Conservation (phyloP, 306 rosid species). For the Trifolium dubium region DNA sequence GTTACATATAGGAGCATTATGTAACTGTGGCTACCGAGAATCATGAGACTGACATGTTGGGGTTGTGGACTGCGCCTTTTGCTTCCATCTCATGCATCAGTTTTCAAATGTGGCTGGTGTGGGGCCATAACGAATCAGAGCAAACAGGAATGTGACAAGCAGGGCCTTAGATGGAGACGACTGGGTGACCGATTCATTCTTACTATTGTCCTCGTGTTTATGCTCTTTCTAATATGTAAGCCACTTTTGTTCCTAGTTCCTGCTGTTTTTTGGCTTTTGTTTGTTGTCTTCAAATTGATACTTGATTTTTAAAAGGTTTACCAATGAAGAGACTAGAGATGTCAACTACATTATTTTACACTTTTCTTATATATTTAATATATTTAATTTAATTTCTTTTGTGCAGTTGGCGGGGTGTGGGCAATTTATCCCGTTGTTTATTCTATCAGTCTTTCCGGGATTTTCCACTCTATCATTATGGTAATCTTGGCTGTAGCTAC, state of each 20-base stretch:
- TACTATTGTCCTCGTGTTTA: conserved; percentile 65
- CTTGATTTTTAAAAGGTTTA: conserved; percentile 8
- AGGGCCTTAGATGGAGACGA: conserved; percentile 64
- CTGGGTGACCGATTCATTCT: conserved; percentile 78
- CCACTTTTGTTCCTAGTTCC: conserved; percentile 30
- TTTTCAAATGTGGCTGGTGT: conserved; percentile 98
- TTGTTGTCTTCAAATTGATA: conserved; percentile 11
- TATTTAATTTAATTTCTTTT: neutral
- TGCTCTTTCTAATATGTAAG: conserved; percentile 86
- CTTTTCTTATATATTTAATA: conserved; percentile 30
- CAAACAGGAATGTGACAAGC: conserved; percentile 50
- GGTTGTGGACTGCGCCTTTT: conserved; percentile 87
- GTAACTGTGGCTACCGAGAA: conserved; percentile 54
- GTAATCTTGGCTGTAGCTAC: conserved; percentile 67
- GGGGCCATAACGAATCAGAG: conserved; percentile 84
- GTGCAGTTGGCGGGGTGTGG: conserved; percentile 96
- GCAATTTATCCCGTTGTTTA: conserved; percentile 69
- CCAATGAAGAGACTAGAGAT: neutral
- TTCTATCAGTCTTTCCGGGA: conserved; percentile 63
- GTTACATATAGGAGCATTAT: conserved; percentile 65
- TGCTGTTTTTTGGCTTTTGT: conserved; percentile 19
- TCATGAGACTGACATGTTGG: conserved; percentile 77
- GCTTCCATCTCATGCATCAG: conserved; percentile 60
- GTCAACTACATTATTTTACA: conserved; percentile 3
- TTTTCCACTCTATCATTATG: conserved; percentile 63